Base-by-base conservation (phyloP, 495 filamentous ascomycete species). In the Cercophora samala region DNA sequence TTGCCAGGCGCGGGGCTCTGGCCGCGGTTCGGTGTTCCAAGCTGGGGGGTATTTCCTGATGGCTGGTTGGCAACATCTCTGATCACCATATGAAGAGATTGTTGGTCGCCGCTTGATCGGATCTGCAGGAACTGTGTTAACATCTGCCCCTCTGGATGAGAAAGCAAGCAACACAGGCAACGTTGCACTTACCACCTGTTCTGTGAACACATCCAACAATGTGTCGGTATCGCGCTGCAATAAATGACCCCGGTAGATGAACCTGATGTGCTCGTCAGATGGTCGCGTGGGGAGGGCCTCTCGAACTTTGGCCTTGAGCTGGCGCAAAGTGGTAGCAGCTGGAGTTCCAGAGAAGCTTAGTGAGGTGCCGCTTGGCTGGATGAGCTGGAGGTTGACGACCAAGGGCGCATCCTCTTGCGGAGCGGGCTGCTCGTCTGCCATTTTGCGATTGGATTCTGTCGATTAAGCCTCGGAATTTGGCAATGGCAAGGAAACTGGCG, bases 201-300 rank as follows among this genome's bases (percentile, higher is more conserved):
- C 64, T 11, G 64, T 65, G 70, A 92, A 85, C 0, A 91, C 73
- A 19, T 85, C 83, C 55, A 80, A 69, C 72, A 93, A 77, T 0
- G 82, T 88, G 26, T 82, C 80, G 19, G 68, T 76, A 21, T 88
- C 82, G 65, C 82, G 80, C 21, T 75, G 66, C 21, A 92, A 78
- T 42, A 86, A 75, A 60, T 85, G 85, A 8, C 90, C 90, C 64
- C 85, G 79, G 68, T 90, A 87, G 25, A 92, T 91, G 55, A 93
- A 72, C 13, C 89, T 80, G 71, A 91, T 89, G 4, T 78, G 78
- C 4, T 75, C 85, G 72, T 84, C 77, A 3, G 80, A 61, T 32
- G 89, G 86, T 9, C 80, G 84, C 46, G 78, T 81, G 5, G 81
- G 75, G n/a, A 91, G 74, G 17, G 73, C 68, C 64, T 85, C 76